Base-by-base conservation (phyloP, 352 stramenopile genomes). In the Globisporangium mamillatum region DNA sequence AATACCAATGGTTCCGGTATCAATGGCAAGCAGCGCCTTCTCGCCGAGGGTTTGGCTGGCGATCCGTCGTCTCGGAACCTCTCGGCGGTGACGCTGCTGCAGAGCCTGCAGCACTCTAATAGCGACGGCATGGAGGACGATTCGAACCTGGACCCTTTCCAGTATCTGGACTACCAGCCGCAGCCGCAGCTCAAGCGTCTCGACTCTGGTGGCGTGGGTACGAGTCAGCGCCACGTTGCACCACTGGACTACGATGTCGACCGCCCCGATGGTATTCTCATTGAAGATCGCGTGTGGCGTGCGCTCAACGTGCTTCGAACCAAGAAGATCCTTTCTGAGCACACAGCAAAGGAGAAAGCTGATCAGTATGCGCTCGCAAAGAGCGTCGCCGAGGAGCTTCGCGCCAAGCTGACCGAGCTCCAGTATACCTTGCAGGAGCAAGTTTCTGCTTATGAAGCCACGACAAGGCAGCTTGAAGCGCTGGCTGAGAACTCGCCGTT, bases 201-300 rank as follows among this genome's bases (percentile, higher is more conserved):
- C 6, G 63, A 41, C 52, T 63, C 52, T 12, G 70, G 62, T 18
- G 20, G 25, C 22, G 29, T 29, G 0, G 18, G 58, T 18, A 32
- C 34, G 7, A 66, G 27, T 27, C 61, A 66, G 41, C 75, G 73
- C 20, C 67, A 80, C 2, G 86, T 97, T 5, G 69, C 77, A 53
- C 84, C 87, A 14, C 70, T 98, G 4, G 82, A 94, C 63, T 88
- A 91, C 46, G 73, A 95, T 18, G 60, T 72, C 7, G 81, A 95
- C 63, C 84, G 86, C 9, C 84, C 84, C 0, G 84, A 93, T 36
- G 81, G 83, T 0, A 53, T 92, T 0, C 64, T 88, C 16, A 66
- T 92, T 16, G 82, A 94, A 57, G 84, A 92, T 36, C 76, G 75
- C 52, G 73, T 92, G 18, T 94, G 88, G 88, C 71, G 75, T 5